A percentile compares a stretch with the other conserved stretches of the same genome.
phyloP scores from a whole-genome alignment of 2,329 filamentous ascomycete species.

The Arthroderma uncinatum region DNA sequence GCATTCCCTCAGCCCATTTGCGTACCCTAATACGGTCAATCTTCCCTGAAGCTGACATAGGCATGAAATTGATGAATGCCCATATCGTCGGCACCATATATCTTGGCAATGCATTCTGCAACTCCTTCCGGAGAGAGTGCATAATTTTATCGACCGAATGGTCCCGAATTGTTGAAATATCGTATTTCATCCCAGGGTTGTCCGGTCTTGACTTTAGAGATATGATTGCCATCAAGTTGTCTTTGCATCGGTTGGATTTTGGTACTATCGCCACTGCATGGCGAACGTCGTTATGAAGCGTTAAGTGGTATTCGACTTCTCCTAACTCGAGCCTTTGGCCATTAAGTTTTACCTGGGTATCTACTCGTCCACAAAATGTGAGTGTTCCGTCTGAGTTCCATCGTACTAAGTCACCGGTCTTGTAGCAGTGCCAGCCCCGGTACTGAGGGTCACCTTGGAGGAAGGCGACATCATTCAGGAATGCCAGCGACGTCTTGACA shows the following conservation, averaged over 20 bases:
- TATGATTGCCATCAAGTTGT: conserved; percentile 24
- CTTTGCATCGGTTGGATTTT: conserved; percentile 30
- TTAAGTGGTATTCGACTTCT: conserved; percentile 16
- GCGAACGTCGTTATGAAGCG: conserved; percentile 23
- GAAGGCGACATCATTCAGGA: conserved; percentile 18
- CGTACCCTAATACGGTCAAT: conserved; percentile 24
- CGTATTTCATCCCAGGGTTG: not conserved
- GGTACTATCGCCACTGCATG: conserved; percentile 36
- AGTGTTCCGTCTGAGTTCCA: conserved; percentile 17
- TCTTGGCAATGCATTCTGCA: conserved; percentile 18
- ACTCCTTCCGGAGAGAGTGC: conserved; percentile 6
- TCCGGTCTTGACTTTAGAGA: conserved; percentile 3
- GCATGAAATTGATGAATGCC: conserved; percentile 29
- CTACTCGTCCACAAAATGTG: conserved; percentile 4
- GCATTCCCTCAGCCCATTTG: conserved; percentile 17
- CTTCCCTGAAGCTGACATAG: conserved; percentile 31
- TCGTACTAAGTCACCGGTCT: conserved; percentile 24
- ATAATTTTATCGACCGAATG: not conserved
- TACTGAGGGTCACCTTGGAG: conserved; percentile 20
- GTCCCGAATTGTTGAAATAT: not conserved
- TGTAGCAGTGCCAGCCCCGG: conserved; percentile 20
- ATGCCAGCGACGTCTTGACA: conserved; percentile 19
- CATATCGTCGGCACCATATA: conserved; percentile 30
- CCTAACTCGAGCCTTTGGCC: conserved; percentile 10
- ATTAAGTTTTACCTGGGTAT: conserved; percentile 7